Evolutionary conservation across 1,284 basidiomycete genomes (phyloP).

Genomic region (Puccinia novopanici): DNA sequence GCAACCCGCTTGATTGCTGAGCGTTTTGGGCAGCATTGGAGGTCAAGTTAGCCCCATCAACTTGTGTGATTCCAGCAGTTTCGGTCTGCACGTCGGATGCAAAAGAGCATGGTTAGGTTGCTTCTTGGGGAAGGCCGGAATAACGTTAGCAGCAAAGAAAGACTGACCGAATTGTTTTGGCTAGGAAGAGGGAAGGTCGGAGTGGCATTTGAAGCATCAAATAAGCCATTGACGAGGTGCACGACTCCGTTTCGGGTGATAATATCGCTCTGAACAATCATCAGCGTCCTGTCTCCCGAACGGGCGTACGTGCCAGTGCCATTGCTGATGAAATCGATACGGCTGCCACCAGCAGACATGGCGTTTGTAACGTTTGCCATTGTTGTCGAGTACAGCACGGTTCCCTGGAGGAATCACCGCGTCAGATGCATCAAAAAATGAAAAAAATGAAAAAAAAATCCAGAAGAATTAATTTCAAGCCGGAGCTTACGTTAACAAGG

Average conservation of each 20-base stretch:
- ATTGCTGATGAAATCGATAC: constrained; percentile 66
- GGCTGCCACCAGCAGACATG: constrained; percentile 68
- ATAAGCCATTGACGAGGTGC: constrained; percentile 60
- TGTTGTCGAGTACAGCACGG: constrained; percentile 68
- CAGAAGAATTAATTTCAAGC: neutral
- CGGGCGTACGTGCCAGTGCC: constrained; percentile 68
- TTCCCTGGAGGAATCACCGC: constrained; percentile 59
- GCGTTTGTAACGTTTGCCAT: constrained; percentile 61
- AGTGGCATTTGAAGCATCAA: constrained; percentile 39
- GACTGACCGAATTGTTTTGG: constrained; percentile 41
- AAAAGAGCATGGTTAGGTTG: neutral
- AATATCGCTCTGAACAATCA: constrained; percentile 68
- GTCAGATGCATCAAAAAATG: neutral
- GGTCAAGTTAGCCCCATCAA: constrained; percentile 33
- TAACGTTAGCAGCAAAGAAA: too few relatives aligned
- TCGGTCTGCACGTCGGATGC: neutral
- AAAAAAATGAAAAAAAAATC: neutral
- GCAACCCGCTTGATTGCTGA: constrained; percentile 15
- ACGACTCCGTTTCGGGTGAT: constrained; percentile 72
- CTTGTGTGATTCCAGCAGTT: constrained; percentile 35
- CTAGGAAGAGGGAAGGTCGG: constrained; percentile 35
- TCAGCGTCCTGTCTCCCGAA: constrained; percentile 65
- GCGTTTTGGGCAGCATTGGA: constrained; percentile 18
- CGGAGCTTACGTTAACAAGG: constrained; percentile 44
- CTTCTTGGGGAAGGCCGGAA: too few relatives aligned